Evolutionary conservation across 129 eudicot genomes (phyloP).

Genomic region (Flaveria brownii): DNA sequence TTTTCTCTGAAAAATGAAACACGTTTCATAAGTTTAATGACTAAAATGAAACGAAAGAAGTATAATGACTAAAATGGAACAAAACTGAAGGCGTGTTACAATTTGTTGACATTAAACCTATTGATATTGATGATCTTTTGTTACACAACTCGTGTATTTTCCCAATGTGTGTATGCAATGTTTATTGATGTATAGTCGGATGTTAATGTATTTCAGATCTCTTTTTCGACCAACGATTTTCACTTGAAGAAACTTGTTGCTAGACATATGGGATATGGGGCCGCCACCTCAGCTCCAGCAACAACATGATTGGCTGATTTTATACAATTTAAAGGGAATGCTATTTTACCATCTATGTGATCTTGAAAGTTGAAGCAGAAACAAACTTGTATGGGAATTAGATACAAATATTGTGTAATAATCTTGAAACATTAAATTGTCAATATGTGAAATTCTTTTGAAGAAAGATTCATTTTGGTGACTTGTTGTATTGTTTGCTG

Average conservation of each 20-base stretch:
- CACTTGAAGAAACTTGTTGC: not conserved
- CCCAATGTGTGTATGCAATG: not conserved
- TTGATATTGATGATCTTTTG: not conserved
- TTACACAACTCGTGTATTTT: too few relatives aligned
- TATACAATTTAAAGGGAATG: slow-evolving; percentile 30
- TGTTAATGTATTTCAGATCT: slow-evolving; percentile 20
- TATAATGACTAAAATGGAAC: not conserved
- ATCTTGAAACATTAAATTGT: slow-evolving; percentile 6
- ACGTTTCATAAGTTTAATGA: not conserved
- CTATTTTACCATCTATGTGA: not conserved
- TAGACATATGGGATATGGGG: too few relatives aligned
- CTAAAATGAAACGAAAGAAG: not conserved
- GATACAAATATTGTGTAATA: slow-evolving; percentile 15
- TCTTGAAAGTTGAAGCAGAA: not conserved
- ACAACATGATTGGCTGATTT: slow-evolving; percentile 23
- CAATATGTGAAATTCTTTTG: slow-evolving; percentile 9
- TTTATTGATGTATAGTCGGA: not conserved
- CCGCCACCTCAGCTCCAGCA: slow-evolving; percentile 12
- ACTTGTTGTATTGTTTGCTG: not conserved
- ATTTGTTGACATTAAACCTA: not conserved
- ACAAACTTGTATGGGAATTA: slow-evolving; percentile 1
- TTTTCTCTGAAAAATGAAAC: not conserved
- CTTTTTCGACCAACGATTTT: not conserved
- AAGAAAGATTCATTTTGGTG: not conserved
- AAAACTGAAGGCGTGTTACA: not conserved